Evolutionary conservation across 1,139 yeast genomes (phyloP).

Genomic region (Candida frijolesensis): DNA sequence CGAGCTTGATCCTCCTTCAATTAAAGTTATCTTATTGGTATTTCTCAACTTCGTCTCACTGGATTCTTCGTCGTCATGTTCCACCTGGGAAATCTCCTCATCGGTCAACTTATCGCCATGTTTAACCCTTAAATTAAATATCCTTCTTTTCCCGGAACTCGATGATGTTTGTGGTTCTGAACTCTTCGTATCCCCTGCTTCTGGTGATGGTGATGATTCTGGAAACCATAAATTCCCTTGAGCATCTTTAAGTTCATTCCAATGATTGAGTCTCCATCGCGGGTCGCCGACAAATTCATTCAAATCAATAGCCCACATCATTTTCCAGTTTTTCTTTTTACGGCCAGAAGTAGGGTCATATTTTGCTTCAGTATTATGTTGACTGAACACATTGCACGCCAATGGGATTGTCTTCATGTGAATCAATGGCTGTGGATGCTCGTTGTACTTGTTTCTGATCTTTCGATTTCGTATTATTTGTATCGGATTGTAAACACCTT

Average conservation of each 20-base stretch:
- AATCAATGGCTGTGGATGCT: constrained; percentile 34
- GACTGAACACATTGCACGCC: constrained; percentile 59
- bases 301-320: constrained; percentile 69
- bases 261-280: constrained; percentile 67
- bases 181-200: constrained; percentile 4
- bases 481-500: constrained; percentile 77
- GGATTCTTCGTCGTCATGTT: constrained; percentile 2
- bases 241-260: constrained; percentile 58
- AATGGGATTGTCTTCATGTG: constrained; percentile 42
- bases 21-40: not conserved
- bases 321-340: constrained; percentile 33
- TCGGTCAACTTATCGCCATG: constrained; percentile 5
- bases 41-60: constrained; percentile 1
- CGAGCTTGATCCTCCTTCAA: constrained; percentile 9
- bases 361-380: constrained; percentile 25
- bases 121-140: not conserved
- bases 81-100: not conserved
- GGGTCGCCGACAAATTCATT: constrained; percentile 64
- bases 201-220: constrained; percentile 10
- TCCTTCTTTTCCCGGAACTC: not conserved
- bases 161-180: not conserved
- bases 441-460: constrained; percentile 49
- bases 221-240: constrained; percentile 66
- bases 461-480: constrained; percentile 76
- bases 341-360: constrained; percentile 14